Base-by-base conservation (phyloP, 768 basidiomycete genomes). In the Nidula microcarpa region DNA sequence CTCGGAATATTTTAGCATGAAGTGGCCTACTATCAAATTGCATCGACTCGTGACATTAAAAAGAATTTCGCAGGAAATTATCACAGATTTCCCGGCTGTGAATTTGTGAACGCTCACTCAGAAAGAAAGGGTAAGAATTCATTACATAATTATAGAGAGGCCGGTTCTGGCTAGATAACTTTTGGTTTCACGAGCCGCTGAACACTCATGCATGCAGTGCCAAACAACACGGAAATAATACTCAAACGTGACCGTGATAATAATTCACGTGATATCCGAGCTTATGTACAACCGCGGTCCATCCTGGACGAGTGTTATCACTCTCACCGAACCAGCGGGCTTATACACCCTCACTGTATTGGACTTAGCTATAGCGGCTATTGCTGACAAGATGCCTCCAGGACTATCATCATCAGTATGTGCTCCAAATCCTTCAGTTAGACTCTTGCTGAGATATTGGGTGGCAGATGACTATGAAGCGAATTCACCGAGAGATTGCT, bases 401-500 rank as follows among this genome's bases (percentile, higher is more conserved):
- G 46, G n/a, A 37, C 44, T 32, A 34, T 48, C 52, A 6, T 53
- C 52, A 47, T 32, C 52, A 8, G 52, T 47, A 47, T 13, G 46
- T 47, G 4, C n/a, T 34, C 10, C 45, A 10, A 9, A 16, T 14
- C 23, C 17, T 13, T 41, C 32, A 4, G 23, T 49, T 23, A 30
- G 18, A 39, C 47, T 0, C 4, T 43, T 2, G 32, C 13, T 47
- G 6, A 52, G 5, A 5, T 8, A 36, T 7, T 9, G 18, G 6
- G 43, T 17, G 4, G 23, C 23, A 78, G 77, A 77, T 74, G 70
- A 88, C 91, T 5, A 68, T 90, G 59, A 93, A 91, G 71, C 86
- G 91, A 43, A 93, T 94, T 39, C 81, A 88, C 57, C 85, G 88
- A 54, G 91, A 94, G 69, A 84, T 93, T 34, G 78, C 82, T 5